These are phyloP conservation scores for Starmerella apicola DNA, from an alignment of 805 yeast genomes.

Conservation along the genomic window DNA sequence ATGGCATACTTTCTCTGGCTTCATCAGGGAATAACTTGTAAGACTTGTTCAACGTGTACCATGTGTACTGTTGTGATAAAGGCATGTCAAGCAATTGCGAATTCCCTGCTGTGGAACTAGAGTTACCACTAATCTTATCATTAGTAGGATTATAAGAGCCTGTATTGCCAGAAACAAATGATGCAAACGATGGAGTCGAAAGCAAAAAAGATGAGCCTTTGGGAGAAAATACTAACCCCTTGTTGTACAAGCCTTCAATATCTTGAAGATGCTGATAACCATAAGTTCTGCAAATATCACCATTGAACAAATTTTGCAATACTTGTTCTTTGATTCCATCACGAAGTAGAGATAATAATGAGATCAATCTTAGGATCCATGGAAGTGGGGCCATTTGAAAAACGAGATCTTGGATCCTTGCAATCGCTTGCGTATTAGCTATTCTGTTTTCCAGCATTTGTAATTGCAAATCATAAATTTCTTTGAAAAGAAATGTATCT, in stretches of 20 bases:
- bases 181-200: slow-evolving; percentile 24
- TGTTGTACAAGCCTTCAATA: slow-evolving; percentile 38
- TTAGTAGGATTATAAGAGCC: background rate
- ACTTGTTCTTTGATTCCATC: slow-evolving; percentile 57
- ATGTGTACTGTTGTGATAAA: slow-evolving; percentile 11
- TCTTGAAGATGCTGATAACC: slow-evolving; percentile 45
- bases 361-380: slow-evolving; percentile 41
- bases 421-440: slow-evolving; percentile 30
- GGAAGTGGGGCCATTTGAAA: slow-evolving; percentile 33
- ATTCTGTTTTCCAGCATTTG: slow-evolving; percentile 47
- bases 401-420: slow-evolving; percentile 39
- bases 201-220: slow-evolving; percentile 13
- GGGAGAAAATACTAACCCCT: slow-evolving; percentile 35
- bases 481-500: slow-evolving; percentile 25
- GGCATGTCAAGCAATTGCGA: background rate
- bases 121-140: too few relatives aligned
- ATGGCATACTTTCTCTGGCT: slow-evolving; percentile 25
- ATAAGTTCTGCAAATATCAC: slow-evolving; percentile 46
- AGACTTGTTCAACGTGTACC: slow-evolving; percentile 14
- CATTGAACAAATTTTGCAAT: slow-evolving; percentile 30
- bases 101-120: background rate
- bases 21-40: slow-evolving; percentile 21
- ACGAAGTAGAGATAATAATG: slow-evolving; percentile 48
- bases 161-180: slow-evolving; percentile 16
- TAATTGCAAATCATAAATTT: slow-evolving; percentile 33